Evolutionary conservation across 2,329 filamentous ascomycete species (phyloP), one percentile per base, ranked within the genome.

Genomic region (Coniochaeta sp.): DNA sequence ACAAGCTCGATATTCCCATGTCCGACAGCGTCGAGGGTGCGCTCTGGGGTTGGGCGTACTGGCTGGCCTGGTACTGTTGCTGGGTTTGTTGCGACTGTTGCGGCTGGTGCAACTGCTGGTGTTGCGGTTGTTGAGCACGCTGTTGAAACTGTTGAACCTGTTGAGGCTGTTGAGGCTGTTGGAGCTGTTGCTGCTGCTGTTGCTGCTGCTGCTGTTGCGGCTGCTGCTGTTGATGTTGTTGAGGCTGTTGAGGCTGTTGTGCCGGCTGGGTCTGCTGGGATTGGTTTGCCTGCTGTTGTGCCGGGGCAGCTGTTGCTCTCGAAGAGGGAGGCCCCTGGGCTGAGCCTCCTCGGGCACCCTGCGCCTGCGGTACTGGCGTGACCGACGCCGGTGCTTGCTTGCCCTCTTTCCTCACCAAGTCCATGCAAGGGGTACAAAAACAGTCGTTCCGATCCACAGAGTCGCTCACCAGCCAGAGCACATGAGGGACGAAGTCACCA

Each of bases 401-500:
- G 42, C 62, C 62, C 34, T 40, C 55, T 22, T 36, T 62, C 56
- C 66, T 66, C 16, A 71, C 62, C 65, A 70, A 67, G 52, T 66
- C 68, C 8, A 65, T 61, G 68, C 80, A 83, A 55, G 80, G 75
- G 14, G 78, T 73, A 62, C 81, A 83, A 58, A 77, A 80, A 67
- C 81, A 83, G 62, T 82, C 77, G 52, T 66, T 73, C 55, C 79
- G 77, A 65, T 80, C 77, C 61, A 69, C 72, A 16, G 80, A 81
- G 17, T 70, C 66, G 32, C 79, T 80, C 8, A 79, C 70, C 2
- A 83, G 75, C 80, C 80, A 83, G 56, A 83, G 72, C 26, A 81
- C 63, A 62, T 83, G 81, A 9, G 80, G 70, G 4, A 76, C 78
- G 61, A 83, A 81, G 63, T 83, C 81, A 60, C 81, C 79, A 0